A percentile compares a stretch with the other conserved stretches of the same genome.
Conservation (phyloP, 1,139 yeast genomes). For the Suhomyces guaymorum region DNA sequence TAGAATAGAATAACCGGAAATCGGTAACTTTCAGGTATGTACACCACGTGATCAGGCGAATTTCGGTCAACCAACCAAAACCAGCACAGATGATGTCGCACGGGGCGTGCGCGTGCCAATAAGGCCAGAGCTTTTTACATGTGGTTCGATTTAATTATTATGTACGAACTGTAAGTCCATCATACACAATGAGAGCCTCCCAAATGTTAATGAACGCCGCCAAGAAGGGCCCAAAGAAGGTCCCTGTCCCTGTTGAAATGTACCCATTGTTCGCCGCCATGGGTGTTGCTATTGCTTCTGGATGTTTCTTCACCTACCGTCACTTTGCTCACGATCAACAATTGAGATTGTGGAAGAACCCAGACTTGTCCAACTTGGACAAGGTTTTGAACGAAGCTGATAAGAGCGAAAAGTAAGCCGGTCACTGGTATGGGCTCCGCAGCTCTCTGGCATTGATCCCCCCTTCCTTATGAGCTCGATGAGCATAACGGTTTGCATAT, state of each 20-base stretch:
- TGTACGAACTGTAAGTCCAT: slow-evolving; percentile 1
- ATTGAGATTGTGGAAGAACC: slow-evolving; percentile 71
- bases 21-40: no score
- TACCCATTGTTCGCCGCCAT: slow-evolving; percentile 66
- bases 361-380: slow-evolving; percentile 57
- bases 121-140: slow-evolving; percentile 7
- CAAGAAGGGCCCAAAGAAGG: slow-evolving; percentile 29
- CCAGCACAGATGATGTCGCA: slow-evolving; percentile 4
- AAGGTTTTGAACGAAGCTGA: slow-evolving; percentile 54
- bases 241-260: slow-evolving; percentile 66
- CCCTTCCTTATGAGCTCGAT: not conserved
- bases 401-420: slow-evolving; percentile 21
- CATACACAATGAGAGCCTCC: slow-evolving; percentile 54
- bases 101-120: slow-evolving; percentile 10
- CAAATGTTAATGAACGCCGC: slow-evolving; percentile 54
- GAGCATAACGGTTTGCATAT: slow-evolving; percentile 8
- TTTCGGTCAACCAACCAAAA: slow-evolving; percentile 21
- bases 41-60: slow-evolving; percentile 17
- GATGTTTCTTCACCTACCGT: slow-evolving; percentile 68
- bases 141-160: slow-evolving; percentile 9
- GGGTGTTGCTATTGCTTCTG: slow-evolving; percentile 69
- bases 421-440: not conserved
- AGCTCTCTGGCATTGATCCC: no score
- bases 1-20: not conserved
- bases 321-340: slow-evolving; percentile 66